Evolutionary conservation across 495 filamentous ascomycete species (phyloP), one percentile per base, ranked within the genome.

Genomic region (Aspergillus campestris): DNA sequence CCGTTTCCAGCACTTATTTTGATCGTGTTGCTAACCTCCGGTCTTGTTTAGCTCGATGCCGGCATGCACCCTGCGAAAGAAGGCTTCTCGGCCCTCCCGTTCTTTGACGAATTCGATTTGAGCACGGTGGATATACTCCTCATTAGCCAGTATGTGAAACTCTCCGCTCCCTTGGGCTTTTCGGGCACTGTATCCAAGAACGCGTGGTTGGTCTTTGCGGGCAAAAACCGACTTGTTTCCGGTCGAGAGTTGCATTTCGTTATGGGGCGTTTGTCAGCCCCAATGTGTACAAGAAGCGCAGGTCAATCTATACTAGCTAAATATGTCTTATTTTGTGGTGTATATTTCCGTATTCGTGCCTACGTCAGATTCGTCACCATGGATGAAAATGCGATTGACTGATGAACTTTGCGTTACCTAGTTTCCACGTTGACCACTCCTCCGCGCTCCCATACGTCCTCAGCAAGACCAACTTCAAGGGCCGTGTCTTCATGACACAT

Each of bases 401-500:
- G 52, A 67, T 57, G 24, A 14, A 38, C 40, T 24, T 10, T 24
- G 18, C 18, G 18, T 37, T 51, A 42, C 43, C 24, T 52, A 94
- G 89, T 83, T 98, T 97, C 66, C 92, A 98, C 56, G 75, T 97
- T 55, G 92, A 98, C 64, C 92, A 98, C 70, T 94, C 92, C 5
- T 90, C 91, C 14, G 92, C 91, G 12, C 75, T 98, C 24, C 92
- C 92, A 31, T 98, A 96, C 64, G 92, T 98, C 45, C 79, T 98
- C 59, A 84, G 91, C 47, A 97, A 98, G 67, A 96, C 92, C 38
- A 95, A 94, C 59, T 98, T 98, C 75, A 83, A 85, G 51, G 92
- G 92, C 43, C 81, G 90, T 27, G 89, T 96, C 46, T 96, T 96
- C 70, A 98, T 96, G 91, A 98, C 92, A 24, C 92, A 97, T 69